These are phyloP conservation scores for Kipferlia bialata DNA, from an alignment of 78 protist species.

Conservation along the genomic window DNA sequence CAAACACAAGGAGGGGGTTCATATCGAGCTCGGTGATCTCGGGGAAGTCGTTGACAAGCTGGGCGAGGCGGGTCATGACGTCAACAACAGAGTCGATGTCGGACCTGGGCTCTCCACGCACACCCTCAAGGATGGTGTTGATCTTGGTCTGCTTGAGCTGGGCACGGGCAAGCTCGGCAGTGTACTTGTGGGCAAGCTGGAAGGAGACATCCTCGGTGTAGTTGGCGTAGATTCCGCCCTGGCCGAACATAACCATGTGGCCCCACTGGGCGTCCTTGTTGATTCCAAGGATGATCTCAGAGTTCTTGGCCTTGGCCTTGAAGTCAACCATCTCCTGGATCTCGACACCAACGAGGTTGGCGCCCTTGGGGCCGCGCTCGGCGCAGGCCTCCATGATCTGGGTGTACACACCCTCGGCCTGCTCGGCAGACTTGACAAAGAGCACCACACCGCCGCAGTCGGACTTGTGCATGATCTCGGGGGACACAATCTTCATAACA, in stretches of 20 bases:
- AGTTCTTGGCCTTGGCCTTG: conserved; percentile 6
- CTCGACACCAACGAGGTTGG: conserved; percentile 19
- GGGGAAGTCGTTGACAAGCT: conserved; percentile 14
- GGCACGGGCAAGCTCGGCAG: background rate
- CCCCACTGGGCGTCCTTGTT: conserved; percentile 15
- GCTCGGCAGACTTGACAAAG: conserved; percentile 15
- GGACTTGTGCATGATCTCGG: conserved; percentile 33
- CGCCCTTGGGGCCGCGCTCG: background rate
- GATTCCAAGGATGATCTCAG: conserved; percentile 29
- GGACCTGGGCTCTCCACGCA: conserved; percentile 19
- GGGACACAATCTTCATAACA: conserved; percentile 35
- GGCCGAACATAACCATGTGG: conserved; percentile 26
- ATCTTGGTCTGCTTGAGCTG: conserved; percentile 29
- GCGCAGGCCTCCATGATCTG: conserved; percentile 8
- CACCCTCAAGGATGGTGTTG: conserved; percentile 23
- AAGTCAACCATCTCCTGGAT: conserved; percentile 13
- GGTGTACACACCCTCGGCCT: conserved; percentile 11
- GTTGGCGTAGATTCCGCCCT: conserved; percentile 29
- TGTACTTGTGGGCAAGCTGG: conserved; percentile 6
- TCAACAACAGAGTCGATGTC: conserved; percentile 5
- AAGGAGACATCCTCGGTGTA: conserved; percentile 19
- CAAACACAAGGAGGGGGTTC: conserved; percentile 20
- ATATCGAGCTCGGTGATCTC: conserved; percentile 26
- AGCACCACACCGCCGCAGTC: conserved; percentile 36
- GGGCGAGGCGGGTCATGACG: conserved; percentile 1